Evolutionary conservation across 2,329 filamentous ascomycete species (phyloP).

Genomic region (Alternaria gansuensis): DNA sequence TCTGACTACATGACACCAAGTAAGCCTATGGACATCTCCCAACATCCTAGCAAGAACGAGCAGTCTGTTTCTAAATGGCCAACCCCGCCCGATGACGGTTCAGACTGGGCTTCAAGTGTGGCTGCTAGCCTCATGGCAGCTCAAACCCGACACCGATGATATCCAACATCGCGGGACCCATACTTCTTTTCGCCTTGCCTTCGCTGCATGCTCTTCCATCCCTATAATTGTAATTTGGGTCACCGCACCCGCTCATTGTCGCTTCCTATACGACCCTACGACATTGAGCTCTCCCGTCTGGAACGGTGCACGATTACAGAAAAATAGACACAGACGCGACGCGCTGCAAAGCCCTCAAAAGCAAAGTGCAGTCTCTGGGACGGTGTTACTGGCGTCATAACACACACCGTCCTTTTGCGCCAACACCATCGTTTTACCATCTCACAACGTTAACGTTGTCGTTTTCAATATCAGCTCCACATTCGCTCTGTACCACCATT

Average conservation of each 20-base stretch:
- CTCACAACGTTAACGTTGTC: slow-evolving; percentile 31
- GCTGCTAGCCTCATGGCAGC: slow-evolving; percentile 71
- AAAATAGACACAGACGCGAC: slow-evolving; percentile 33
- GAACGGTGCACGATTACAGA: slow-evolving; percentile 48
- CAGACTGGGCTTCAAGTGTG: slow-evolving; percentile 84
- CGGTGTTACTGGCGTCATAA: slow-evolving; percentile 45
- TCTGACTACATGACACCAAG: slow-evolving; percentile 69
- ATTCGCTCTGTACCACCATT: slow-evolving; percentile 36
- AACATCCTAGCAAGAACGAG: slow-evolving; percentile 53
- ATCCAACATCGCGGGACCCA: slow-evolving; percentile 18
- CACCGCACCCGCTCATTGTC: slow-evolving; percentile 40
- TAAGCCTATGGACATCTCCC: slow-evolving; percentile 74
- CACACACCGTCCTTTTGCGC: slow-evolving; percentile 29
- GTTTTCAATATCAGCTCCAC: slow-evolving; percentile 32
- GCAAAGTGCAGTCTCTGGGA: slow-evolving; percentile 37
- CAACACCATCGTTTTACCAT: slow-evolving; percentile 37
- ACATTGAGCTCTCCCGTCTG: slow-evolving; percentile 50
- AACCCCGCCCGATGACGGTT: slow-evolving; percentile 87
- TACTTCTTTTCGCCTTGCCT: slow-evolving; percentile 34
- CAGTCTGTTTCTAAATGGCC: slow-evolving; percentile 78
- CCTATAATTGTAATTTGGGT: slow-evolving; percentile 48
- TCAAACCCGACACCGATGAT: slow-evolving; percentile 51
- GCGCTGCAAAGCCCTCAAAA: slow-evolving; percentile 35
- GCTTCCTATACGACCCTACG: slow-evolving; percentile 48
- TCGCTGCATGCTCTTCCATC: slow-evolving; percentile 39